Evolutionary conservation across 2,329 filamentous ascomycete genomes (phyloP).

Genomic region (Trichoderma koningiopsis): DNA sequence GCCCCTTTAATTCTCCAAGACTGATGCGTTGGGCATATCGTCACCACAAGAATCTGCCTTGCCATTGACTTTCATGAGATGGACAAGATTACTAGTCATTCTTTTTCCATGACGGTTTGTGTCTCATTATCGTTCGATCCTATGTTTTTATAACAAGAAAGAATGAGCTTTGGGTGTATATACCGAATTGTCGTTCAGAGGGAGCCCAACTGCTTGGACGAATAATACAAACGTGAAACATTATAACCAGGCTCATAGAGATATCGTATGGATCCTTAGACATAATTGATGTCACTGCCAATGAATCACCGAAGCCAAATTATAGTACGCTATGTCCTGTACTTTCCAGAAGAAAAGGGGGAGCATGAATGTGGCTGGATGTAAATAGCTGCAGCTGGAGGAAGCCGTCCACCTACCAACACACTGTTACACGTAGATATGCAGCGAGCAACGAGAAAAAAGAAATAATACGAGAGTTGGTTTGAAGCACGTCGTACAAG

Average conservation of each 20-base stretch:
- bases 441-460: background rate
- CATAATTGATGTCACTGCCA: no score
- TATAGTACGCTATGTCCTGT: no score
- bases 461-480: no score
- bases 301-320: no score
- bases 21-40: background rate
- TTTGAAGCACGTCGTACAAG: no score
- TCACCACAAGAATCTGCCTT: background rate
- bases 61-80: background rate
- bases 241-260: background rate
- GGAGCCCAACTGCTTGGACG: no score
- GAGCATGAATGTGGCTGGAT: background rate
- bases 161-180: no score
- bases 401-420: background rate
- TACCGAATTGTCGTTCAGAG: background rate
- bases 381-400: background rate
- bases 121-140: background rate
- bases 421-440: background rate
- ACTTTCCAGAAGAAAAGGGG: background rate
- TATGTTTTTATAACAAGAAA: background rate
- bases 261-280: background rate
- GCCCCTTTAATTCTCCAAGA: background rate
- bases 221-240: background rate
- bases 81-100: background rate
- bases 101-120: background rate